These are phyloP conservation scores for Thermothelomyces thermophilus DNA, from an alignment of 2,329 filamentous ascomycete genomes.

Conservation along the genomic window DNA sequence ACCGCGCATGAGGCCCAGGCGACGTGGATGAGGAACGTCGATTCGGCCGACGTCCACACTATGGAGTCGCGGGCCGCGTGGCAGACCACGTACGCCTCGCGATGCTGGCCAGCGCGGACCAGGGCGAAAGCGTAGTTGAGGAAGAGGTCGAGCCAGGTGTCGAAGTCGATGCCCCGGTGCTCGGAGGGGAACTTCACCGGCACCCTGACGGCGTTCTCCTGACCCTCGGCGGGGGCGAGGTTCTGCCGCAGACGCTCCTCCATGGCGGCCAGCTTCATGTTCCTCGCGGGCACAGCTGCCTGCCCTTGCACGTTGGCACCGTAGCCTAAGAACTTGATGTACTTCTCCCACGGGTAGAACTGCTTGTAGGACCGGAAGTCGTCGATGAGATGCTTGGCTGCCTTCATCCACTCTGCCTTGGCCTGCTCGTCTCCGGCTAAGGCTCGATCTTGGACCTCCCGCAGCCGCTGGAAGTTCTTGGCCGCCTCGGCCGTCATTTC, in stretches of 20 bases:
- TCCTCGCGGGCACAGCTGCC: constrained; percentile 29
- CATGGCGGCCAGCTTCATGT: constrained; percentile 46
- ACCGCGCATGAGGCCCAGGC: constrained; percentile 83
- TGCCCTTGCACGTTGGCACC: constrained; percentile 31
- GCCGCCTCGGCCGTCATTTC: constrained; percentile 28
- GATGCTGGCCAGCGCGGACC: constrained; percentile 58
- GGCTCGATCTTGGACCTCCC: constrained; percentile 31
- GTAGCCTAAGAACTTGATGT: constrained; percentile 49
- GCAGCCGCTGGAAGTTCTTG: constrained; percentile 39
- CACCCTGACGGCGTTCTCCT: constrained; percentile 23
- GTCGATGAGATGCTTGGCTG: constrained; percentile 53
- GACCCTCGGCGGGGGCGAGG: constrained; percentile 30
- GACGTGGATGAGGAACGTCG: constrained; percentile 66
- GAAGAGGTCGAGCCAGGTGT: constrained; percentile 84
- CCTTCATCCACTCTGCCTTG: constrained; percentile 49
- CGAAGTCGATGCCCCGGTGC: constrained; percentile 68
- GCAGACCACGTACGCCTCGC: constrained; percentile 73
- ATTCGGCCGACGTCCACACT: constrained; percentile 66
- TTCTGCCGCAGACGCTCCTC: constrained; percentile 48
- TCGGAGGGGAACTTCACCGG: constrained; percentile 30
- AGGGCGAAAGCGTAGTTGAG: constrained; percentile 77
- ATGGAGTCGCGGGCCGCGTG: constrained; percentile 73
- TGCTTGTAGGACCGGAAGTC: constrained; percentile 58
- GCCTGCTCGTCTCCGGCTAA: constrained; percentile 35
- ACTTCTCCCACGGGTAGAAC: constrained; percentile 62